phyloP scores from a whole-genome alignment of 2,329 filamentous ascomycete genomes.

The Fusarium sp. region DNA sequence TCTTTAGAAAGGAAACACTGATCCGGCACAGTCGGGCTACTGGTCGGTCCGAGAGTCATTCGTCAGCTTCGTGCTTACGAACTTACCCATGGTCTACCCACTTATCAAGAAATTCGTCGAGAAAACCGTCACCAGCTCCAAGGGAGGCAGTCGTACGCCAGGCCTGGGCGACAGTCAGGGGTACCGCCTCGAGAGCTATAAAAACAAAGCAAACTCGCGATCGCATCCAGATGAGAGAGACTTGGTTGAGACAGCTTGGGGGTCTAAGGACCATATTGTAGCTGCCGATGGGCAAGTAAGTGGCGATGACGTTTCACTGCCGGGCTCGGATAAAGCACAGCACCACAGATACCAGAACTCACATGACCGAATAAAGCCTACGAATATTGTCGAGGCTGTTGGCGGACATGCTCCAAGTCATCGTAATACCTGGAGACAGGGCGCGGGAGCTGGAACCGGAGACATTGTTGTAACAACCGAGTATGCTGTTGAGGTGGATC shows the following conservation, averaged over 20 bases:
- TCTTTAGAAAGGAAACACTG: constrained; percentile 24
- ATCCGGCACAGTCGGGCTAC: constrained; percentile 27
- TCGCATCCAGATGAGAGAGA: constrained; percentile 8
- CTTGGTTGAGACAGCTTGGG: constrained; percentile 8
- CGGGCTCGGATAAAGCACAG: constrained; percentile 6
- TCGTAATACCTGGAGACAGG: constrained; percentile 17
- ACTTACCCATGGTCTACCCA: constrained; percentile 29
- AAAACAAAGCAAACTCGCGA: constrained; percentile 1
- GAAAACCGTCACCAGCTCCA: constrained; percentile 15
- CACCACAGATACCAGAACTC: background rate
- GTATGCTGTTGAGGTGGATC: constrained; percentile 9
- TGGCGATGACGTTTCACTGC: constrained; percentile 1
- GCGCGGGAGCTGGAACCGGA: background rate
- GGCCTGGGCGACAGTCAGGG: constrained; percentile 18
- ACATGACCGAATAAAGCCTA: background rate
- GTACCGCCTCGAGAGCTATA: constrained; percentile 16
- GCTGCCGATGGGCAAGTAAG: constrained; percentile 2
- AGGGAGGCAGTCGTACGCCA: constrained; percentile 9
- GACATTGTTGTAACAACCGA: constrained; percentile 16
- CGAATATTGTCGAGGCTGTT: background rate
- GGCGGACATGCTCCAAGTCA: background rate
- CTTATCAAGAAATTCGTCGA: constrained; percentile 23
- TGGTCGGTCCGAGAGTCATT: constrained; percentile 32
- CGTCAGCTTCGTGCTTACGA: constrained; percentile 29
- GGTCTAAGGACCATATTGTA: constrained; percentile 16